phyloP scores from a whole-genome alignment of 805 yeast species.

The Maudiozyma serrabonitensis region DNA sequence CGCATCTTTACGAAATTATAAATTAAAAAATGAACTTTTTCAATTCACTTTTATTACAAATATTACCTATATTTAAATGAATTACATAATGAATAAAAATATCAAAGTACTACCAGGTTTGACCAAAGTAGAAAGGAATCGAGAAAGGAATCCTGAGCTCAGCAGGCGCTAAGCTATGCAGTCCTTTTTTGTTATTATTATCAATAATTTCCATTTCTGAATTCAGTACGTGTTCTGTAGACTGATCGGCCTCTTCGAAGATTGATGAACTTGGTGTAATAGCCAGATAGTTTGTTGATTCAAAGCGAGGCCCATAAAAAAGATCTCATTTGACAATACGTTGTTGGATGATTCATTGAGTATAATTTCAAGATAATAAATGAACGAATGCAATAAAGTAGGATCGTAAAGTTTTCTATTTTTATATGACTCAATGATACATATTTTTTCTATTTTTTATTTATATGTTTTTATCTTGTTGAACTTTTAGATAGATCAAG shows the following conservation, averaged over 20 bases:
- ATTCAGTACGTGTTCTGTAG: neutral
- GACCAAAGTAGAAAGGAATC: too few relatives aligned
- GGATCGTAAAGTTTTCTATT: conserved; percentile 1
- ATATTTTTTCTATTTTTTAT: conserved; percentile 3
- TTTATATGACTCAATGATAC: conserved; percentile 23
- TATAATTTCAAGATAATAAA: conserved; percentile 8
- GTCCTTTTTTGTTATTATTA: neutral
- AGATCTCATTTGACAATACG: conserved; percentile 4
- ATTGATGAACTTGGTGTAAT: conserved; percentile 29
- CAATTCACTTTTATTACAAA: too few relatives aligned
- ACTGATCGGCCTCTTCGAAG: conserved; percentile 36
- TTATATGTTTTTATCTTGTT: neutral
- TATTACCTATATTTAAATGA: too few relatives aligned
- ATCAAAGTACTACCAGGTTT: too few relatives aligned
- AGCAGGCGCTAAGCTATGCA: neutral
- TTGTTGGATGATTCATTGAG: conserved; percentile 14
- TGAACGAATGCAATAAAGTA: conserved; percentile 5
- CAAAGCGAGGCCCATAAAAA: conserved; percentile 39
- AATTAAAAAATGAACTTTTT: too few relatives aligned
- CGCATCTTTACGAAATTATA: too few relatives aligned
- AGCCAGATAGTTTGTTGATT: conserved; percentile 33
- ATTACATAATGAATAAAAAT: too few relatives aligned
- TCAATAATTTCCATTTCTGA: neutral
- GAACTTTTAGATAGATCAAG: neutral
- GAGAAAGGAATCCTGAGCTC: neutral